Conservation (phyloP, 1,139 yeast genomes). For the Candida pseudoviswanathii region DNA sequence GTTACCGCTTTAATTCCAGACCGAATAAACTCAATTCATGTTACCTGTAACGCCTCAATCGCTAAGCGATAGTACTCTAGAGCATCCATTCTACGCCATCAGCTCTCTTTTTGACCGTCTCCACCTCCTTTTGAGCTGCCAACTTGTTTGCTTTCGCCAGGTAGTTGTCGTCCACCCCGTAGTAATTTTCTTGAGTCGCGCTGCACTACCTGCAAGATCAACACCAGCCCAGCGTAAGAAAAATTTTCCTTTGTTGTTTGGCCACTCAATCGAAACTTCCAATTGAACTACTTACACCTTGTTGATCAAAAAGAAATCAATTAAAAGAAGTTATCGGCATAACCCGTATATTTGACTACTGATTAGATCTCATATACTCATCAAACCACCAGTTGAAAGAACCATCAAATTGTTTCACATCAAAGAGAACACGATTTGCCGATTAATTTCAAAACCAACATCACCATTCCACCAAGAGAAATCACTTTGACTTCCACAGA, state of each 20-base stretch:
- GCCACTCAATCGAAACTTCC: background rate
- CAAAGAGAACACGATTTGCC: background rate
- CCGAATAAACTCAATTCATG: too few species aligned
- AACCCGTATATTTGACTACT: conserved; percentile 29
- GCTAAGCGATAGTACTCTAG: too few species aligned
- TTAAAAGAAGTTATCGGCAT: background rate
- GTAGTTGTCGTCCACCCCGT: too few species aligned
- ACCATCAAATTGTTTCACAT: background rate
- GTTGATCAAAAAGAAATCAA: background rate
- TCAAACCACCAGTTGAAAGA: background rate
- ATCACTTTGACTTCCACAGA: conserved; percentile 6
- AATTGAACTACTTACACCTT: background rate
- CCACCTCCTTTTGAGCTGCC: too few species aligned
- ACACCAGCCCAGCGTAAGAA: background rate
- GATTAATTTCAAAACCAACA: background rate
- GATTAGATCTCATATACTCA: conserved; percentile 29
- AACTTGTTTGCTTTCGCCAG: too few species aligned
- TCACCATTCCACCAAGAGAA: background rate
- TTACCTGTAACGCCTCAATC: too few species aligned
- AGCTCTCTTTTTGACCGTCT: too few species aligned
- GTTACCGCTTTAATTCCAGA: too few species aligned
- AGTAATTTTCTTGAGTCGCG: background rate
- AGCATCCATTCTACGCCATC: too few species aligned
- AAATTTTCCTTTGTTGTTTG: conserved; percentile 2
- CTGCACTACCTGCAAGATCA: background rate